Percentiles rank a stretch among this genome's conserved stretches.
phyloP scores from a whole-genome alignment of 306 rosid genomes.

The Nissolia schottii region DNA sequence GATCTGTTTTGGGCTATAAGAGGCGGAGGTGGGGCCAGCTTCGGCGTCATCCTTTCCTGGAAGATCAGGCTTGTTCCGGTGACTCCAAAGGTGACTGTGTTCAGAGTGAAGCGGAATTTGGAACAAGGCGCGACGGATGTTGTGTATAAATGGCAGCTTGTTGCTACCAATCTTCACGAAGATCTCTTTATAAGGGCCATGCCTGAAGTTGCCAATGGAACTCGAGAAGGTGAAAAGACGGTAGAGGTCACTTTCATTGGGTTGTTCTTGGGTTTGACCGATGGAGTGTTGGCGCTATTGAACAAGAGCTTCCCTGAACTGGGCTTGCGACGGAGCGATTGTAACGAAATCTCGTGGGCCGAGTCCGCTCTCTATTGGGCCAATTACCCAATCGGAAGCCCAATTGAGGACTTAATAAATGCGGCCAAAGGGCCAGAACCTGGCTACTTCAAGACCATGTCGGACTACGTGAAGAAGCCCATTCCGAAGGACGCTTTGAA shows the following conservation, averaged over 20 bases:
- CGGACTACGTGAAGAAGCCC: conserved; percentile 34
- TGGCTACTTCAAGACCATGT: conserved; percentile 17
- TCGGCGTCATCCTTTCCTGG: conserved; percentile 45
- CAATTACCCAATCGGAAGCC: conserved; percentile 22
- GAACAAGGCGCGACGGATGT: conserved; percentile 15
- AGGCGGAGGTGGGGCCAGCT: conserved; percentile 42
- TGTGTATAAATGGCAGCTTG: conserved; percentile 35
- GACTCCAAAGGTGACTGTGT: conserved; percentile 29
- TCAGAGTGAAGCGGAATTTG: neutral
- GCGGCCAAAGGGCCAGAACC: neutral
- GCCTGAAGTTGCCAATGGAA: neutral
- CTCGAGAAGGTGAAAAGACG: neutral
- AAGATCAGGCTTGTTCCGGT: conserved; percentile 27
- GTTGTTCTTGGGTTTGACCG: conserved; percentile 15
- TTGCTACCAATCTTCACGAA: conserved; percentile 10
- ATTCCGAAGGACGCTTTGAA: conserved; percentile 12
- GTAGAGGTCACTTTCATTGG: conserved; percentile 23
- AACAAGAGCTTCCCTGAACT: conserved; percentile 24
- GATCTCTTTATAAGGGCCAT: conserved; percentile 30
- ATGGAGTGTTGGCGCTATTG: neutral
- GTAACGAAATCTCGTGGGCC: conserved; percentile 30
- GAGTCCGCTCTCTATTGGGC: conserved; percentile 30
- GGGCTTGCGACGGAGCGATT: conserved; percentile 21
- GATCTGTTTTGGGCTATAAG: conserved; percentile 47
- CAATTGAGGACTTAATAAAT: neutral